Evolutionary conservation across 2,329 filamentous ascomycete species (phyloP), one percentile per base, ranked within the genome.

Genomic region (Chalaropsis ovoidea): DNA sequence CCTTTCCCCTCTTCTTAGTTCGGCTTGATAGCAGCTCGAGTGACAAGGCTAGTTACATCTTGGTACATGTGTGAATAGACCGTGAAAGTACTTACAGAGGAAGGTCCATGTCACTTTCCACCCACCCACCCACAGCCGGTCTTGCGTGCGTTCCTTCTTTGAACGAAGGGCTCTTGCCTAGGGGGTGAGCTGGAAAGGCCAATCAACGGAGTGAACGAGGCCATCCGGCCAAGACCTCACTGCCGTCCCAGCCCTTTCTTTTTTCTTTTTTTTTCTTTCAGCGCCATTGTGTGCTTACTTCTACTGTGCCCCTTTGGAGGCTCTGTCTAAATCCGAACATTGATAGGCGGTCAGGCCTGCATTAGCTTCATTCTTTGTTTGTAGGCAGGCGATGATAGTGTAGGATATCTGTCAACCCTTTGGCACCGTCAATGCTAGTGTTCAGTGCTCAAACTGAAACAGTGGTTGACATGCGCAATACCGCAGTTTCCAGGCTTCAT

Each of bases 321-420:
- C 54, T 58, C 54, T 39, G 27, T 58, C 54, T 35, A 22, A 5
- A 19, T 35, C 15, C 4, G n/a, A 27, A 27, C 3, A 54, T 39
- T 10, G 1, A 35, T 11, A 39, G 52, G 24, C 54, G 54, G 54
- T 58, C 39, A 58, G 54, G 17, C 2, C 27, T 58, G 54, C 54
- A 58, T 58, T 58, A 58, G 54, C 54, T 58, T 39, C 27, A 4
- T 58, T 58, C 24, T 19, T 58, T 58, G 54, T 58, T 58, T 39
- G 15, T 10, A 58, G 54, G n/a, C 54, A 35, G 7, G 22, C n/a
- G 54, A 11, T 15, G 27, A n/a, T 31, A n/a, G 27, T 47, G 27
- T 47, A 10, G n/a, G n/a, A 1, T 39, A 52, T 15, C 24, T 52
- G 47, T 52, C 47, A 52, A 27, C 19, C 47, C 13, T 52, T 58